Conservation (phyloP, 768 basidiomycete genomes). For the Russula virescens region DNA sequence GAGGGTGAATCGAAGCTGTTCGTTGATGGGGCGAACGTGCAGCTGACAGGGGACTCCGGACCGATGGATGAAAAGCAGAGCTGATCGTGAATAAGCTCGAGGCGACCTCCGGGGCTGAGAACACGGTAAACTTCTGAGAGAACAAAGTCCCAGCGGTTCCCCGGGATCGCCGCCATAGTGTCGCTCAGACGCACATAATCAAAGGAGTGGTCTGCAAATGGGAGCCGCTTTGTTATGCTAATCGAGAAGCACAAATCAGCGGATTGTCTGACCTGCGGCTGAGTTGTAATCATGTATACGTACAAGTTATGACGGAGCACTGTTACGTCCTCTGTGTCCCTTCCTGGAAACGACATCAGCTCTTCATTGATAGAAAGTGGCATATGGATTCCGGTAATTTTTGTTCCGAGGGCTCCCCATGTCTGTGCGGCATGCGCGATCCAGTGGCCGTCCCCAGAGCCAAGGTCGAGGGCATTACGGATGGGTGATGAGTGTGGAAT, state of each 20-base stretch:
- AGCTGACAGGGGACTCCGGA: conserved; percentile 25
- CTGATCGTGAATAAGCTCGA: conserved; percentile 74
- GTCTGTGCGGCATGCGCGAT: conserved; percentile 49
- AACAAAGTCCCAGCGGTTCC: conserved; percentile 52
- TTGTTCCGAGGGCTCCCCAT: conserved; percentile 50
- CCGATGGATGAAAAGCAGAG: conserved; percentile 55
- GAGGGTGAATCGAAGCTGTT: not conserved
- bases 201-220: conserved; percentile 58
- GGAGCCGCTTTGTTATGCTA: conserved; percentile 52
- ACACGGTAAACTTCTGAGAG: conserved; percentile 58
- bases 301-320: conserved; percentile 67
- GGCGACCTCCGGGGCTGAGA: conserved; percentile 50
- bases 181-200: conserved; percentile 74
- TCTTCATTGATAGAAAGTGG: conserved; percentile 33
- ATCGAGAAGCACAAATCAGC: conserved; percentile 11
- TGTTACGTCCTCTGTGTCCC: conserved; percentile 37
- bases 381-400: conserved; percentile 63
- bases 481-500: conserved; percentile 44
- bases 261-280: not conserved
- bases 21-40: not conserved
- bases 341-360: conserved; percentile 11
- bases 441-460: conserved; percentile 73
- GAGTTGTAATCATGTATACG: conserved; percentile 29
- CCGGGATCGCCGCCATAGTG: conserved; percentile 55
- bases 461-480: conserved; percentile 59